Conservation (phyloP, 2,329 filamentous ascomycete species). For the Lecanicillium sp. region DNA sequence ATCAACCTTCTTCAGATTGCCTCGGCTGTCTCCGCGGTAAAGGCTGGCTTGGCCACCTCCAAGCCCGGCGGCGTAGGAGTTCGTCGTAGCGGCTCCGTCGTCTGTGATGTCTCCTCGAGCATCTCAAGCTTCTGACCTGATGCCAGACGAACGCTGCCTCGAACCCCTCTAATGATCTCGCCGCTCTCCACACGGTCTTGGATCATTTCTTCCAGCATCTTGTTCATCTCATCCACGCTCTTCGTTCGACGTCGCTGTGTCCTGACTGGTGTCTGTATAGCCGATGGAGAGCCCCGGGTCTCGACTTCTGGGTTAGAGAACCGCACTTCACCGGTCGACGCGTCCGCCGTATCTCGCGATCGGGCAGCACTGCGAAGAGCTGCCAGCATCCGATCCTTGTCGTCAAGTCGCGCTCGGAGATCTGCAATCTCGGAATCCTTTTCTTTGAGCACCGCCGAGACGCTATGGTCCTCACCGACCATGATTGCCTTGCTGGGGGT, state of each 20-base stretch:
- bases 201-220: slow-evolving; percentile 94
- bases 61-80: slow-evolving; percentile 22
- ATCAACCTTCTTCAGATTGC: slow-evolving; percentile 12
- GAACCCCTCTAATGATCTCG: slow-evolving; percentile 56
- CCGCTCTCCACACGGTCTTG: slow-evolving; percentile 76
- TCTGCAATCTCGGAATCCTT: slow-evolving; percentile 92
- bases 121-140: slow-evolving; percentile 33
- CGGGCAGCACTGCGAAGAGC: slow-evolving; percentile 79
- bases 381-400: slow-evolving; percentile 89
- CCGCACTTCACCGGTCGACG: slow-evolving; percentile 22
- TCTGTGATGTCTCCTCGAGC: slow-evolving; percentile 23
- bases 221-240: slow-evolving; percentile 87
- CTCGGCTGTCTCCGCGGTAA: slow-evolving; percentile 18
- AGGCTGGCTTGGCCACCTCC: slow-evolving; percentile 5
- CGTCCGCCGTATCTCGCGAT: slow-evolving; percentile 75
- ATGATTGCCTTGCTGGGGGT: slow-evolving; percentile 54
- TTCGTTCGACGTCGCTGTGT: slow-evolving; percentile 47
- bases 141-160: slow-evolving; percentile 59
- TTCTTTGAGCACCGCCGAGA: slow-evolving; percentile 67
- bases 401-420: slow-evolving; percentile 79
- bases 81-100: slow-evolving; percentile 31
- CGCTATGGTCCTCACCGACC: slow-evolving; percentile 72
- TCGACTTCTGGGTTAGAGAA: slow-evolving; percentile 17
- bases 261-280: slow-evolving; percentile 15
- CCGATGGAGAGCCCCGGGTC: slow-evolving; percentile 10